Base-by-base conservation (phyloP, 257 asterid species). In the Leonotis leonurus region DNA sequence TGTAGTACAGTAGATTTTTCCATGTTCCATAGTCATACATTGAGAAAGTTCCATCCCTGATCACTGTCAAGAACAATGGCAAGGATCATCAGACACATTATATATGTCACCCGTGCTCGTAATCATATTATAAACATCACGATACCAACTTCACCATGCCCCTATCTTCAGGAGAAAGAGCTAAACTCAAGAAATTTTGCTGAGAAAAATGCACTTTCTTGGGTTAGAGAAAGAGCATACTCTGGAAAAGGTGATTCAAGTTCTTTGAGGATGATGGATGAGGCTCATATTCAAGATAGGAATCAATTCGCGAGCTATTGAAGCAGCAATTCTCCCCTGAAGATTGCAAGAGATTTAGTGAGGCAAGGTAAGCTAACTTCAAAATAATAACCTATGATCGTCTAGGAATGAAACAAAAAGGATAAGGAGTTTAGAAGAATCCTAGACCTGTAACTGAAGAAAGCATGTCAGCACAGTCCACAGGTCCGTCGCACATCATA, bases 271-370 rank as follows among this genome's bases (percentile, higher is more conserved):
- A 92, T 63, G 99, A 72, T 59, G 97, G 96, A 61, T 89, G 94
- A 25, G 99, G 99, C 83, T 92, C 99, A 8, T 77, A 83, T 65
- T 81, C 89, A 21, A 92, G 99, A 75, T 89, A 92, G 76, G 73
- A 73, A 56, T 81, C 83, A 14, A 89, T 81, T 65, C 91, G 84
- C 3, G 97, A 84, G 84, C 79, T 74, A 65, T 92, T 92, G 88
- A 89, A 87, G 81, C 97, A 92, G 81, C 99, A 92, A 64, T 84
- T 89, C 74, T 77, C 61, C 73, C 99, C 99, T 92, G 95, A 77
- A 81, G 65, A 43, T 26, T 30, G 41, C 22, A 64, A 75, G 37
- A 22, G 54, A 62, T 52, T 65, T 45, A 22, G 22, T 24, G 17
- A 62, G 49, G 24, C 55, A 30, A 67, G 54, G 3, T 52, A 50